Evolutionary conservation across 352 stramenopile genomes (phyloP), one percentile per base, ranked within the genome.

Genomic region (Phytophthora capsici): DNA sequence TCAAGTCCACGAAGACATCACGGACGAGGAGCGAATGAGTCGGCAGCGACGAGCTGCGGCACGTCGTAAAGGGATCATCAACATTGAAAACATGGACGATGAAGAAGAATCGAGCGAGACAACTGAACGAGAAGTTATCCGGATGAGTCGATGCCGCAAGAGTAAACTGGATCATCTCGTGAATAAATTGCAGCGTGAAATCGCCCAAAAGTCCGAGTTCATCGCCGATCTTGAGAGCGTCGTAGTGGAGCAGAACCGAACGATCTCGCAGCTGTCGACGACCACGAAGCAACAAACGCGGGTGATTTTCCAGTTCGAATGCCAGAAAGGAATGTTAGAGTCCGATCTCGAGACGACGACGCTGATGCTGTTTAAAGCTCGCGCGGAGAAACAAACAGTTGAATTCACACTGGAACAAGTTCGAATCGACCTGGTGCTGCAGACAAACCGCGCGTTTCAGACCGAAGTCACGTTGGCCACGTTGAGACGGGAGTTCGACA

Each of bases 101-200:
- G 61, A 53, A 0, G 56, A 69, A 37, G 56, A 58, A 32, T 9
- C 28, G 30, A 22, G 3, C 50, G 56, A 8, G 49, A 61, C 6
- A 14, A 36, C 34, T 1, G 55, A 69, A 16, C 56, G 62, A 3
- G 74, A 84, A 51, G 40, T 83, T 14, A 66, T 82, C 7, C 75
- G 77, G 1, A 90, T 90, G 82, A 91, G 82, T 40, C 75, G 77
- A 5, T 90, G 86, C 25, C 69, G 81, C 12, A 86, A 86, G 37
- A 92, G 69, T 38, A 90, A 92, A 36, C 68, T 92, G 20, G 84
- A 90, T 34, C 74, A 75, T 3, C 66, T 84, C 7, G 76, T 90
- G 17, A 83, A 71, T 36, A 88, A 90, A 61, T 66, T 90, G 10
- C 70, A 88, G 56, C 71, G 73, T 14, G 82, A 91, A 3, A 30